These are phyloP conservation scores for Chionographis japonica DNA, from an alignment of 106 monocot genomes.

Conservation along the genomic window DNA sequence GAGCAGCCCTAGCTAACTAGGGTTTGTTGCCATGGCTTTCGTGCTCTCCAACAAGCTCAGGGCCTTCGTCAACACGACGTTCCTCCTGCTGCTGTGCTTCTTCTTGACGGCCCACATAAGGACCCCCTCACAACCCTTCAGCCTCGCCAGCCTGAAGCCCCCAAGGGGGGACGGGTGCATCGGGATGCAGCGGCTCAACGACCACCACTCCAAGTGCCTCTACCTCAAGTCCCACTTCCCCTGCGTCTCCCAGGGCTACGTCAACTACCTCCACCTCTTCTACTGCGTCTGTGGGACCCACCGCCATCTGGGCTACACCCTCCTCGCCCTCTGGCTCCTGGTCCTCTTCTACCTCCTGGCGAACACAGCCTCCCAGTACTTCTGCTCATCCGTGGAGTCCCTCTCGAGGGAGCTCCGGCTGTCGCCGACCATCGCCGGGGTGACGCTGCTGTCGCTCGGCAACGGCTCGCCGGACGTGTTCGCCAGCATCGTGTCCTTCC, in stretches of 20 bases:
- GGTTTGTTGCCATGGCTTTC: constrained; percentile 6
- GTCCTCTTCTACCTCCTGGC: constrained; percentile 39
- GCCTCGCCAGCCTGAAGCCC: neutral
- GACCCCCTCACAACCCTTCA: constrained; percentile 10
- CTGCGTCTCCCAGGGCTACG: constrained; percentile 24
- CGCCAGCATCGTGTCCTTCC: constrained; percentile 30
- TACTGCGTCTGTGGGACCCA: constrained; percentile 29
- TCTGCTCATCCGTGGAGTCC: constrained; percentile 37
- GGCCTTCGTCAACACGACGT: constrained; percentile 16
- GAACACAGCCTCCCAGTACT: constrained; percentile 47
- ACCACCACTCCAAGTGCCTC: constrained; percentile 24
- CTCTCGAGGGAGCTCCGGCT: constrained; percentile 27
- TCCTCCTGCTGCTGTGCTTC: constrained; percentile 21
- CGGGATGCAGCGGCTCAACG: constrained; percentile 6
- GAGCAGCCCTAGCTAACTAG: too few relatives aligned
- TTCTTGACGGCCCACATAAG: constrained; percentile 19
- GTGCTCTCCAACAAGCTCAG: constrained; percentile 10
- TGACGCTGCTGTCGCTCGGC: constrained; percentile 40
- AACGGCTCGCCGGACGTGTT: constrained; percentile 51
- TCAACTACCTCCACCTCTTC: constrained; percentile 44
- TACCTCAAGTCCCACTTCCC: constrained; percentile 22
- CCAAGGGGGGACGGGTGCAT: neutral
- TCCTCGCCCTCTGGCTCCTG: constrained; percentile 30
- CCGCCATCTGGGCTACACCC: constrained; percentile 20
- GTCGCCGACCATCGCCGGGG: constrained; percentile 42